phyloP scores from a whole-genome alignment of 441 rosid species.

The Hypseocharis bilobata region DNA sequence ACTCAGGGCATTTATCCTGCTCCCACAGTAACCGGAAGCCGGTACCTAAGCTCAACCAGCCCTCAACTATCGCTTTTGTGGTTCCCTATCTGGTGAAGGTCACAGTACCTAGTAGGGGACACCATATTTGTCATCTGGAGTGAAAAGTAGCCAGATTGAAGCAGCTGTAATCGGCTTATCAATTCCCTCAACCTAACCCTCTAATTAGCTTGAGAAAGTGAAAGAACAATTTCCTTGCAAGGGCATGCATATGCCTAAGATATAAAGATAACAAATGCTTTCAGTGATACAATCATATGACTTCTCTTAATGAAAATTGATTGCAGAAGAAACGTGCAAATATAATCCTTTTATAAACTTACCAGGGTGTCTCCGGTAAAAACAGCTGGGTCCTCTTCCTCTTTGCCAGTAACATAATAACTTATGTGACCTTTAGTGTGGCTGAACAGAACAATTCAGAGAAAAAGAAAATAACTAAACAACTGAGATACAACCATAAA shows the following conservation, averaged over 20 bases:
- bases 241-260: neutral
- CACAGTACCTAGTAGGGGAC: too few species aligned
- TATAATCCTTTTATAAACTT: constrained; percentile 20
- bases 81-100: neutral
- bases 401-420: constrained; percentile 58
- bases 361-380: constrained; percentile 92
- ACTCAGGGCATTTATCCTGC: too few species aligned
- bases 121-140: neutral
- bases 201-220: neutral
- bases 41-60: neutral
- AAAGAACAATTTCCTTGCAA: neutral
- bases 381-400: constrained; percentile 60
- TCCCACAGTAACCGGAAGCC: neutral
- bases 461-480: constrained; percentile 1
- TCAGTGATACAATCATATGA: neutral
- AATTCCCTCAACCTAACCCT: neutral
- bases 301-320: constrained; percentile 3
- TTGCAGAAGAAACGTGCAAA: neutral
- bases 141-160: neutral
- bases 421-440: constrained; percentile 93
- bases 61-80: neutral
- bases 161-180: neutral
- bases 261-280: neutral
- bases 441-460: constrained; percentile 33
- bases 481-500: neutral